Evolutionary conservation across 495 filamentous ascomycete species (phyloP), one percentile per base, ranked within the genome.

Genomic region (Penicillium egyptiacum): DNA sequence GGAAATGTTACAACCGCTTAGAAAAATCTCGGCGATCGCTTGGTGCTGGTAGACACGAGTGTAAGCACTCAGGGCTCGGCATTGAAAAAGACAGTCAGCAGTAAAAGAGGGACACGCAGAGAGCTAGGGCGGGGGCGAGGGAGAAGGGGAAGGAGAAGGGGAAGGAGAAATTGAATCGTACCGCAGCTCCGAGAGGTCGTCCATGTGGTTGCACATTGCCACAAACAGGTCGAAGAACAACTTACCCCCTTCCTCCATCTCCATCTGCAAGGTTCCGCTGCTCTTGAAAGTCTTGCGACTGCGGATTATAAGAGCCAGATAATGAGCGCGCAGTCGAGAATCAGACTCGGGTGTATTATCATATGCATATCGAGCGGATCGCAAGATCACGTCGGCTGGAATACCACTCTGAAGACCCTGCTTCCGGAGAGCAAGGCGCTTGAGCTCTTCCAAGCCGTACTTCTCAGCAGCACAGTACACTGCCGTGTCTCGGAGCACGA

Each of bases 211-310:
- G 82, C 91, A 94, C 89, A 97, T 89, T 59, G 92, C 91, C 65
- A 96, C 91, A 74, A 96, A 97, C 72, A 97, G 80, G 81, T 96
- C 92, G 77, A 97, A 96, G 82, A 96, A 97, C 70, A 96, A 81
- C 78, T 89, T 86, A 68, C 86, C 91, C 59, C 89, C 90, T 71
- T 84, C 85, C 76, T 95, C 89, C 92, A 97, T 96, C 82, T 97
- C 92, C 79, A 88, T 86, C 83, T 96, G 91, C 91, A 97, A 93
- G 66, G 91, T 96, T 71, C 91, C 92, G 77, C 91, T 96, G 72
- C 85, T 84, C 86, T 95, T 96, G 79, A 96, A 96, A 62, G 88
- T 92, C 81, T 89, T 88, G 71, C 92, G 89, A 77, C 86, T 89
- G 73, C 90, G 84, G 79, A 96, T 95, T 71, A 96, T 94, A 73